phyloP scores from a whole-genome alignment of 2,329 filamentous ascomycete genomes.

The Verticillium albo-atrum region DNA sequence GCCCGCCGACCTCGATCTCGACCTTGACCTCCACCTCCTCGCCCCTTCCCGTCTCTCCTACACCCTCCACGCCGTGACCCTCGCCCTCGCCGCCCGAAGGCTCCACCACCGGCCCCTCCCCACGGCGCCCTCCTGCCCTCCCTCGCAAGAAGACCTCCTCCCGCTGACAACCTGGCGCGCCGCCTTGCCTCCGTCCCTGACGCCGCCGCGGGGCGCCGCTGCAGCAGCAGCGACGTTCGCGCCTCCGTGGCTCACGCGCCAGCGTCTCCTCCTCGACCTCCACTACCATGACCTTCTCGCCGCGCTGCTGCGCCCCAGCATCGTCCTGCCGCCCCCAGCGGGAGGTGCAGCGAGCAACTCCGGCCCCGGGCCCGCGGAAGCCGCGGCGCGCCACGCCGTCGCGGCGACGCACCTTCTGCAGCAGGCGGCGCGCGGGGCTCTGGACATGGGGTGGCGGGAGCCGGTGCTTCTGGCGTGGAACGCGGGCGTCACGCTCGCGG shows the following conservation, averaged over 20 bases:
- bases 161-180: neutral
- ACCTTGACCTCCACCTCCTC: neutral
- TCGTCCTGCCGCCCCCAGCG: neutral
- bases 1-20: neutral
- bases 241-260: slow-evolving; percentile 36
- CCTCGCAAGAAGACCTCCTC: neutral
- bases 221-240: slow-evolving; percentile 16
- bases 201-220: neutral
- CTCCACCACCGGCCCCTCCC: neutral
- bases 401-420: neutral
- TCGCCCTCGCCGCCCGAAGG: neutral
- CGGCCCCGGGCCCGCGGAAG: neutral
- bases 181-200: neutral
- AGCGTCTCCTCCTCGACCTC: slow-evolving; percentile 35
- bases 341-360: no score
- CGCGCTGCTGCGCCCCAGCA: neutral
- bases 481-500: neutral
- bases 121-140: neutral
- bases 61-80: neutral
- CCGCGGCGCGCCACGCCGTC: neutral
- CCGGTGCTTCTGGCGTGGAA: neutral
- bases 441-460: neutral
- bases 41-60: neutral
- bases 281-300: slow-evolving; percentile 31
- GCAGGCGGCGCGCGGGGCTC: neutral